Evolutionary conservation across 257 asterid genomes (phyloP), one percentile per base, ranked within the genome.

Genomic region (Voacanga thouarsii): DNA sequence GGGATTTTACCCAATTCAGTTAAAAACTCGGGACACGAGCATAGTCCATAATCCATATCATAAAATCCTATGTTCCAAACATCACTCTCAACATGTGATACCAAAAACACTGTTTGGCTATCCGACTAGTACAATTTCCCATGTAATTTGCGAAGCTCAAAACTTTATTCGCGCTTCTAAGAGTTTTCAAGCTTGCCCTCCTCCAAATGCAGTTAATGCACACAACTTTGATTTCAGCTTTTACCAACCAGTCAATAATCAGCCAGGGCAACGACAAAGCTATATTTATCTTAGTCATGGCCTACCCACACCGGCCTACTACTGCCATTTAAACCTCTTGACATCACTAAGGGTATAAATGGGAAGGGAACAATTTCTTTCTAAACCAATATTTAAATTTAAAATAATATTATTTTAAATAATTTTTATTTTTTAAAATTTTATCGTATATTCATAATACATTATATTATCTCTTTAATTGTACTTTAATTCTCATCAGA

Each of bases 271-370:
- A 4, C 64, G 75, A 65, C 80, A 77, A 69, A 56, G 19, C 65
- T 19, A 51, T 59, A 51, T 51, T 72, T 21, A 56, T 55, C 21
- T n/a, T 10, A 41, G 28, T 39, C 72, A 47, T 78, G 72, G 79
- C n/a, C 47, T 14, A 64, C 45, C 70, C 44, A 2, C 23, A 23
- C 45, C 72, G 50, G 39, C 72, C 50, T n/a, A 51, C 51, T 63
- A 68, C 81, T 83, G 85, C 66, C 79, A 70, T 50, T 77, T 82
- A 67, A 37, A 49, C 47, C 77, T 75, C 85, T n/a, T 75, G 83
- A 82, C 83, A 51, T 64, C 51, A 18, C 14, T 80, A 86, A 84
- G 89, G n/a, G n/a, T n/a, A n/a, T n/a, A n/a, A n/a, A n/a, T n/a
- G n/a, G n/a, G n/a, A n/a, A n/a, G n/a, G n/a, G n/a, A n/a, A n/a